Conservation (phyloP, 1,284 basidiomycete species). For the Ganoderma resinaceum region DNA sequence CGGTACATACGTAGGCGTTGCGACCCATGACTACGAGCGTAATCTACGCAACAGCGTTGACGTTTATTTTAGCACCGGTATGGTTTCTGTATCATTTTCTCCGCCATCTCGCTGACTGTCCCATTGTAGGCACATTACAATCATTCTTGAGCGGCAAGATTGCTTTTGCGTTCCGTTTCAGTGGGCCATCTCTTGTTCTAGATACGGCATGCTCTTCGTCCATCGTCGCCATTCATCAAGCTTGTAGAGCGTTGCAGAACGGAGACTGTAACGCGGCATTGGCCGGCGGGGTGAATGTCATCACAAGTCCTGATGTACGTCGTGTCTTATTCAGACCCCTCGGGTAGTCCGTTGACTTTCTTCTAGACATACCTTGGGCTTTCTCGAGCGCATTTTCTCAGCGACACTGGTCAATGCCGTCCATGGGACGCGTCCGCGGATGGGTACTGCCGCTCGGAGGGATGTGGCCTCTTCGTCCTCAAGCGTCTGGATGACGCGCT, state of each 20-base stretch:
- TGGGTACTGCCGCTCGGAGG: conserved; percentile 77
- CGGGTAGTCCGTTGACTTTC: neutral
- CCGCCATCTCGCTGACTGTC: neutral
- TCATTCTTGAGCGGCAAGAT: conserved; percentile 76
- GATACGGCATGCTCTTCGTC: conserved; percentile 81
- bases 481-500: conserved; percentile 73
- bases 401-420: conserved; percentile 71
- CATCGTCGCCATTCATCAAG: conserved; percentile 70
- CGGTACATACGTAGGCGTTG: conserved; percentile 70
- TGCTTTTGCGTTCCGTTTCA: conserved; percentile 69
- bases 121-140: conserved; percentile 67
- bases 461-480: conserved; percentile 73
- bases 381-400: conserved; percentile 73
- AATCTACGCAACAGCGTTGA: conserved; percentile 69
- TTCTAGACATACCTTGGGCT: conserved; percentile 72
- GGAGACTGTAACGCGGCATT: conserved; percentile 72
- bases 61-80: conserved; percentile 75
- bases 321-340: neutral
- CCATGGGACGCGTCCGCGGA: conserved; percentile 75
- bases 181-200: conserved; percentile 73
- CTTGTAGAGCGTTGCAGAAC: conserved; percentile 65
- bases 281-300: conserved; percentile 77
- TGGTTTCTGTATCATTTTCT: conserved; percentile 49
- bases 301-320: conserved; percentile 74
- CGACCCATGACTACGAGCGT: conserved; percentile 72